Evolutionary conservation across 352 stramenopile genomes (phyloP).

Genomic region (Elongisporangium prolatum): DNA sequence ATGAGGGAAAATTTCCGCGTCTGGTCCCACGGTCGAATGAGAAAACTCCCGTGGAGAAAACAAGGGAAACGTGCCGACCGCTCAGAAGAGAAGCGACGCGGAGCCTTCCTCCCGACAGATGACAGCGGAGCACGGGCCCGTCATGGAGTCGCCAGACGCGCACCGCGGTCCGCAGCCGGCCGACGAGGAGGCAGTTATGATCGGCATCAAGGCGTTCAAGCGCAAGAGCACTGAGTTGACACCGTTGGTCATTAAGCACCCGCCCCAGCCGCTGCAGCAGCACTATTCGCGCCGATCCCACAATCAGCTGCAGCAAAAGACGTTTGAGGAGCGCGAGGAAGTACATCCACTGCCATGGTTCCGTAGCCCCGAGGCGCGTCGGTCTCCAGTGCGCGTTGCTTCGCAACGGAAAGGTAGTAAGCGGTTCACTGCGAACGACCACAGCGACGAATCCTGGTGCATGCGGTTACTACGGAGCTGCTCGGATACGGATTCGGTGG

Average conservation of each 20-base stretch:
- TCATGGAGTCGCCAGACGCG: background rate
- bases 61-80: background rate
- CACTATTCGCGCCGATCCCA: background rate
- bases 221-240: background rate
- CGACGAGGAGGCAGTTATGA: background rate
- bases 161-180: background rate
- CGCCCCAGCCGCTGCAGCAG: background rate
- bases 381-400: constrained; percentile 10
- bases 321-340: constrained; percentile 26
- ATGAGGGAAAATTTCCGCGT: background rate
- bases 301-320: background rate
- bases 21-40: background rate
- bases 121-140: background rate
- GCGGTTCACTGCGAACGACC: background rate
- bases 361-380: constrained; percentile 48
- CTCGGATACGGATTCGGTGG: constrained; percentile 21
- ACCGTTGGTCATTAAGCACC: background rate
- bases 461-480: background rate
- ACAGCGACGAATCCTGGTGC: constrained; percentile 3
- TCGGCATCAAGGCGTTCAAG: background rate
- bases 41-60: background rate
- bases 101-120: background rate
- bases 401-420: constrained; percentile 8
- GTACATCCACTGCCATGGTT: constrained; percentile 78
- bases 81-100: background rate